A percentile compares a stretch with the other conserved stretches of the same genome.
These are phyloP conservation scores for Hortaea werneckii DNA, from an alignment of 2,329 filamentous ascomycete genomes.

Conservation along the genomic window DNA sequence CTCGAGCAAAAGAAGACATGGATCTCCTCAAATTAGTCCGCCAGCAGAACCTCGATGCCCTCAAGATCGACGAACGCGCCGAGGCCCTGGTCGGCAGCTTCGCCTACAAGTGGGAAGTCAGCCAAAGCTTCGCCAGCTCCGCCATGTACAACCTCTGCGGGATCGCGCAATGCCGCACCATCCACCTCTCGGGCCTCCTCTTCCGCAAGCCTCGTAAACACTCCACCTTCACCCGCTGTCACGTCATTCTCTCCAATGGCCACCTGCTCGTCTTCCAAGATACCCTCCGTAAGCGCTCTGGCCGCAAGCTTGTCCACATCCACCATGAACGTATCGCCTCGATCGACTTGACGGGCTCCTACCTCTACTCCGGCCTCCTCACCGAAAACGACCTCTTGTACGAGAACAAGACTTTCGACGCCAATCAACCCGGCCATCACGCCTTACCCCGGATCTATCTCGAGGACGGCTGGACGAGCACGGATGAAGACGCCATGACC, in stretches of 20 bases:
- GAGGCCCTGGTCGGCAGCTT: conserved; percentile 58
- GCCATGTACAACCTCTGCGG: conserved; percentile 59
- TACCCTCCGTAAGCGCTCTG: conserved; percentile 44
- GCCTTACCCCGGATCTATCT: conserved; percentile 51
- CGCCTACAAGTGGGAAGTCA: conserved; percentile 59
- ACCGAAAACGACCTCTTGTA: conserved; percentile 55
- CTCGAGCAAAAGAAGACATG: conserved; percentile 46
- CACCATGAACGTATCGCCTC: conserved; percentile 51
- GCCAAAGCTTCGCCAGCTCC: conserved; percentile 51
- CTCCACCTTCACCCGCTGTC: conserved; percentile 49
- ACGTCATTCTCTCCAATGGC: conserved; percentile 51
- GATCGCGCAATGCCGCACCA: conserved; percentile 51
- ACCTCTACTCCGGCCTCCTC: conserved; percentile 54
- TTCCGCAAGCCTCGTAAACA: conserved; percentile 56
- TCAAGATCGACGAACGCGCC: conserved; percentile 56
- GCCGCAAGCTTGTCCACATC: conserved; percentile 48
- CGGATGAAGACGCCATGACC: conserved; percentile 56
- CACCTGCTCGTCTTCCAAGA: conserved; percentile 54
- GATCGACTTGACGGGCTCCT: conserved; percentile 52
- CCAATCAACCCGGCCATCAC: conserved; percentile 49
- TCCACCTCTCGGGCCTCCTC: conserved; percentile 51
- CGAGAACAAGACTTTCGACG: conserved; percentile 54
- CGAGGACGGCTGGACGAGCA: conserved; percentile 50
- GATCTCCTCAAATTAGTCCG: conserved; percentile 48
- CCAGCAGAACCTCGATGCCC: conserved; percentile 45